These are phyloP conservation scores for Sclerotinia glacialis DNA, from an alignment of 2,329 filamentous ascomycete genomes.

Conservation along the genomic window DNA sequence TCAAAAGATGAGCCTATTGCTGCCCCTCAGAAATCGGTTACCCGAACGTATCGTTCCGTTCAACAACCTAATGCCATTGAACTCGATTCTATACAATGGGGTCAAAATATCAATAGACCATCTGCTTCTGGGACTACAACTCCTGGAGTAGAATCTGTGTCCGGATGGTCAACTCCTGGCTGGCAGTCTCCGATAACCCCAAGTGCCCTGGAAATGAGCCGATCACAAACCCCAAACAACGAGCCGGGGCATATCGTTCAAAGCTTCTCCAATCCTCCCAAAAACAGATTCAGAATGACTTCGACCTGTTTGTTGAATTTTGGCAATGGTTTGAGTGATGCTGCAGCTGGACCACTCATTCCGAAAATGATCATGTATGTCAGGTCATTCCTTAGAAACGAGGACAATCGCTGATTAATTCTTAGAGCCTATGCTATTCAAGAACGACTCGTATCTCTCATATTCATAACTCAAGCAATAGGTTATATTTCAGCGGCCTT, in stretches of 20 bases:
- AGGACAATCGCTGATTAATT: background rate
- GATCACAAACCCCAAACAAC: conserved; percentile 48
- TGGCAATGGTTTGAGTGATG: conserved; percentile 70
- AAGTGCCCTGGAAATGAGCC: conserved; percentile 49
- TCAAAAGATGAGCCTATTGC: conserved; percentile 23
- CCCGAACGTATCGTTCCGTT: conserved; percentile 37
- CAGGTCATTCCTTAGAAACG: too few species aligned
- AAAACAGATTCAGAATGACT: conserved; percentile 68
- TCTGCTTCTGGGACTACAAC: conserved; percentile 27
- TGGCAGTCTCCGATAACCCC: conserved; percentile 30
- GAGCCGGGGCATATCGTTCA: conserved; percentile 48
- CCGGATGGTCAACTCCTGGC: conserved; percentile 25
- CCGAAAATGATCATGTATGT: conserved; percentile 69
- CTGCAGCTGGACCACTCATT: conserved; percentile 73
- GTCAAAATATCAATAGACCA: conserved; percentile 28
- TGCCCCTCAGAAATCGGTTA: conserved; percentile 35
- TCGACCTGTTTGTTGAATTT: conserved; percentile 65
- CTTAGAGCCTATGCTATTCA: conserved; percentile 13
- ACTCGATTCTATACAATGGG: conserved; percentile 30
- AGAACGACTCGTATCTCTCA: conserved; percentile 63
- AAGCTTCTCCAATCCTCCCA: conserved; percentile 58
- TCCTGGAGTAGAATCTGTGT: conserved; percentile 20
- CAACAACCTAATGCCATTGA: conserved; percentile 33
- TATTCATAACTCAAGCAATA: conserved; percentile 74
- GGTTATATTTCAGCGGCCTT: conserved; percentile 74